Evolutionary conservation across 2,329 filamentous ascomycete genomes (phyloP), one percentile per base, ranked within the genome.

Genomic region (Clarireedia hainanense): DNA sequence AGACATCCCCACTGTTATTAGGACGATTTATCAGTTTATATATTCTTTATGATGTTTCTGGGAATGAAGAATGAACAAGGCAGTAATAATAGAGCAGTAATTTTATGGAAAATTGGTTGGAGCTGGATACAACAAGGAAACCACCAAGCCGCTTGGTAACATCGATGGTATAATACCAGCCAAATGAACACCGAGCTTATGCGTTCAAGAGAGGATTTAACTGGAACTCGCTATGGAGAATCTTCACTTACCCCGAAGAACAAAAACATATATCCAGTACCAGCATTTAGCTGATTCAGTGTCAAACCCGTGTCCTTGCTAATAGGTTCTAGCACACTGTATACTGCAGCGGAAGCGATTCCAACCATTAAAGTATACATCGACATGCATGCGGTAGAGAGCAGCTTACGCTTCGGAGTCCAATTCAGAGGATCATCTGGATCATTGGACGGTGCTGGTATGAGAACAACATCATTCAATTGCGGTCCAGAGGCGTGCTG

Each of bases 211-310:
- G 30, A 34, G 30, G 30, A 3, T 34, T 34, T 12, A 12, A 34
- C 2, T 34, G 30, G 3, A 34, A 14, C 30, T 12, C 2, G 14
- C 4, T 10, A 34, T 34, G 10, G 39, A n/a, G 17, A 6, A 39
- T 37, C 26, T 6, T 34, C 20, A 36, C 42, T 57, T 26, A 52
- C 50, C 20, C 55, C 56, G 42, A 62, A 62, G n/a, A 63, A 70
- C 30, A 80, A 63, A 60, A 80, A 79, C 75, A 78, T 77, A 50
- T 75, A 73, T 2, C 78, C 77, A 12, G 74, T 79, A 6, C 77
- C 77, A 49, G 73, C 69, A 57, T 77, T 76, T 17, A 80, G 64
- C 37, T 74, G 69, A 4, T 65, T 67, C 1, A 76, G 63, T 0
- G 72, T 73, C 37, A 80, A 66, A 4, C 72, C 74, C 0, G 75